Conservation (phyloP, 805 yeast genomes). For the Saccharomycopsis sp. region DNA sequence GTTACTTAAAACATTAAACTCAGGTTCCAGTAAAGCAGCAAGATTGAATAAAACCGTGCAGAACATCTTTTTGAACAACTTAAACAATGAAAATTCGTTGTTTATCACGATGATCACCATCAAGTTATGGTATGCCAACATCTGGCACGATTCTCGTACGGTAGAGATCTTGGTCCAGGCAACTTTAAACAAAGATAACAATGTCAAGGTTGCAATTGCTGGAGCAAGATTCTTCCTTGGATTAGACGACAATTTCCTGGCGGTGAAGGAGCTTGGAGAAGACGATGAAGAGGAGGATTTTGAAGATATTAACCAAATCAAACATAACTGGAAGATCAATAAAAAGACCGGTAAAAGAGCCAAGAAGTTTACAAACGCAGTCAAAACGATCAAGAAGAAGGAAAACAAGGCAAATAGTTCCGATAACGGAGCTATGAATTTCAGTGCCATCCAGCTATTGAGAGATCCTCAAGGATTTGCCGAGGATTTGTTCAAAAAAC, state of each 20-base stretch:
- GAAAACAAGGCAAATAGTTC: constrained; percentile 33
- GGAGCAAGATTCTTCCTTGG: constrained; percentile 91
- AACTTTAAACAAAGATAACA: constrained; percentile 70
- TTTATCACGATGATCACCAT: constrained; percentile 96
- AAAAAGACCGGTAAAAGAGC: constrained; percentile 77
- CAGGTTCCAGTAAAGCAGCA: constrained; percentile 76
- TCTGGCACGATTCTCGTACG: constrained; percentile 96
- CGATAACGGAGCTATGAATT: constrained; percentile 63
- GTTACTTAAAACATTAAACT: constrained; percentile 73
- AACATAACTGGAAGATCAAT: constrained; percentile 76
- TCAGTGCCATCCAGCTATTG: constrained; percentile 88
- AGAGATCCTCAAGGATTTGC: constrained; percentile 99
- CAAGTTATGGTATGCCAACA: constrained; percentile 95
- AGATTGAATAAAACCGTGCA: constrained; percentile 86
- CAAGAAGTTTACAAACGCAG: constrained; percentile 71
- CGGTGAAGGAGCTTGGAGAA: constrained; percentile 69
- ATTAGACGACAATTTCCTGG: constrained; percentile 77
- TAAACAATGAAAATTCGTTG: constrained; percentile 73
- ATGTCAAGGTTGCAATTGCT: constrained; percentile 73
- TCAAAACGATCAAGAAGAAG: constrained; percentile 62
- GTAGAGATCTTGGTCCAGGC: constrained; percentile 98
- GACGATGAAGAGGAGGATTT: constrained; percentile 72
- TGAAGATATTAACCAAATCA: constrained; percentile 41
- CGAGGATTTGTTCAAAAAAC: constrained; percentile 68
- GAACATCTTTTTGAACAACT: constrained; percentile 79